Evolutionary conservation across 805 yeast genomes (phyloP).

Genomic region (Saccharomycopsis schoenii): DNA sequence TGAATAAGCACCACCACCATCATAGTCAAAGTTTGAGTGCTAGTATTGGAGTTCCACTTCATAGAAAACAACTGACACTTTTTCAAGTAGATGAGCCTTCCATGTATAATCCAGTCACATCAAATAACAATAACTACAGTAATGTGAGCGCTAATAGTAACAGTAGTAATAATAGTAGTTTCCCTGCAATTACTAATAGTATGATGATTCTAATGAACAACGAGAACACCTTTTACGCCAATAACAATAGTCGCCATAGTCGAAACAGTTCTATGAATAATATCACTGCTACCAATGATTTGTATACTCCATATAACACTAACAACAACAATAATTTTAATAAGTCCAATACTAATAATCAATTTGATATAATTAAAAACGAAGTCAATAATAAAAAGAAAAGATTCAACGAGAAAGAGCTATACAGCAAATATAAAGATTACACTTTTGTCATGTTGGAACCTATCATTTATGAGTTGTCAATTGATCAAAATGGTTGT

Average conservation of each 20-base stretch:
- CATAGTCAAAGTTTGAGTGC: conserved; percentile 1
- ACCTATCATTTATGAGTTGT: conserved; percentile 46
- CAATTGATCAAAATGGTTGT: conserved; percentile 72
- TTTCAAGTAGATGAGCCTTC: not conserved
- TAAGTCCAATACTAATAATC: not conserved
- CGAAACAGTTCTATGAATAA: not conserved
- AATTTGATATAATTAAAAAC: conserved; percentile 11
- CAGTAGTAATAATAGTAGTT: not conserved
- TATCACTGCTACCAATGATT: not conserved
- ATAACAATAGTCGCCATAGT: not conserved
- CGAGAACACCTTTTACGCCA: not conserved
- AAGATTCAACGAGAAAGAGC: conserved; percentile 30
- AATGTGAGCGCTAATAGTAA: not conserved
- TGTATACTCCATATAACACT: not conserved
- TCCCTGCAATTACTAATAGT: not conserved
- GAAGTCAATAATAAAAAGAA: conserved; percentile 18
- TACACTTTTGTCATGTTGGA: conserved; percentile 40
- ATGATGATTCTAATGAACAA: not conserved
- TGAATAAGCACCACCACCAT: not conserved
- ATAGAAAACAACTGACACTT: conserved; percentile 1
- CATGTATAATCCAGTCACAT: not conserved
- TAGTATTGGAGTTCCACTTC: not conserved
- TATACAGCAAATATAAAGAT: conserved; percentile 31
- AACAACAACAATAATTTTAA: not conserved
- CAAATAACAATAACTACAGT: not conserved